These are phyloP conservation scores for Lachancea kluyveri DNA, from an alignment of 805 yeast genomes.

Conservation along the genomic window DNA sequence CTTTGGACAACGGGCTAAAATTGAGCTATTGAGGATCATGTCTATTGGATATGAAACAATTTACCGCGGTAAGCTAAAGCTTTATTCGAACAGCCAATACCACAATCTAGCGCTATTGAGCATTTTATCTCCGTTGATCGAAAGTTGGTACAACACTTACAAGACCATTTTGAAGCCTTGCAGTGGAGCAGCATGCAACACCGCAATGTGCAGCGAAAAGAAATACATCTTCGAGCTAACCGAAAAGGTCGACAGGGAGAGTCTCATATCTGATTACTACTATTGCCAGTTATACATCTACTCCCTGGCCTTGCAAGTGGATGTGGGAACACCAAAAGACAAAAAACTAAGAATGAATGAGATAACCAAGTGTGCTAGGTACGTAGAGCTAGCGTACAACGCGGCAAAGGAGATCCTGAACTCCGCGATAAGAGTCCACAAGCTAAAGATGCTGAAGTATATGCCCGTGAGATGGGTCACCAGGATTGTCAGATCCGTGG, in stretches of 20 bases:
- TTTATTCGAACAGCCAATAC: conserved; percentile 40
- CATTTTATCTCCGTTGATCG: conserved; percentile 69
- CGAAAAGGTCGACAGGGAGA: conserved; percentile 51
- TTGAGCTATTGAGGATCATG: conserved; percentile 73
- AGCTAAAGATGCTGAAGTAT: conserved; percentile 53
- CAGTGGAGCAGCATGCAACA: conserved; percentile 27
- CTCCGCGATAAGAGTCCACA: conserved; percentile 65
- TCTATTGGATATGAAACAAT: conserved; percentile 79
- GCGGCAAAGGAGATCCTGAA: conserved; percentile 77
- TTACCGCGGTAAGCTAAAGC: conserved; percentile 60
- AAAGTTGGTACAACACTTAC: conserved; percentile 70
- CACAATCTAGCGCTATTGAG: conserved; percentile 68
- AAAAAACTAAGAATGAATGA: conserved; percentile 54
- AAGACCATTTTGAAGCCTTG: conserved; percentile 45
- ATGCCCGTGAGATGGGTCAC: conserved; percentile 95
- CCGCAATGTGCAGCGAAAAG: conserved; percentile 22
- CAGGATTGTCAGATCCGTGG: conserved; percentile 79
- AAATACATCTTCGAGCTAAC: conserved; percentile 31
- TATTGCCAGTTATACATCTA: conserved; percentile 80
- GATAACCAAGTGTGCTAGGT: conserved; percentile 64
- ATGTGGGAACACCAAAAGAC: conserved; percentile 27
- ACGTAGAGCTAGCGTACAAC: conserved; percentile 72
- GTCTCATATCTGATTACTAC: conserved; percentile 73
- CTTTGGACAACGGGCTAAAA: conserved; percentile 61
- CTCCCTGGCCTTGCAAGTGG: conserved; percentile 67